Conservation (phyloP, 768 basidiomycete species). For the Amanita muscaria region DNA sequence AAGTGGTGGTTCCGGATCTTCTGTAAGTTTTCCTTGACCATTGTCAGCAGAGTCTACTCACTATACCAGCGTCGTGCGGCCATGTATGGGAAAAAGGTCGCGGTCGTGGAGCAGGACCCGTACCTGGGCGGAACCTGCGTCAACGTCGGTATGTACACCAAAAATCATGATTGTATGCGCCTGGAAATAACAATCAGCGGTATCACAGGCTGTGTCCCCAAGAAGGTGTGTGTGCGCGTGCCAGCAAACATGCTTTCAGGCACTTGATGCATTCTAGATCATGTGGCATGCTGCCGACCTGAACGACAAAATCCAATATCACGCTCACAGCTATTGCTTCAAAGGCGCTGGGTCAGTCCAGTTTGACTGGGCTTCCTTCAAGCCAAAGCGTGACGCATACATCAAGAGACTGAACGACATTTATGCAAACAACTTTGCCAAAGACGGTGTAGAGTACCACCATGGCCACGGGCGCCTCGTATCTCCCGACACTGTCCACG, state of each 20-base stretch:
- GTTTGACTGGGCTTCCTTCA: constrained; percentile 89
- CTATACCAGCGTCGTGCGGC: constrained; percentile 74
- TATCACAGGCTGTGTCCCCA: constrained; percentile 82
- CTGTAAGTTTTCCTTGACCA: constrained; percentile 39
- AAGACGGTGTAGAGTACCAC: constrained; percentile 84
- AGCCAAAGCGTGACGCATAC: constrained; percentile 92
- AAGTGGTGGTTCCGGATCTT: constrained; percentile 84
- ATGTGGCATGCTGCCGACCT: constrained; percentile 98
- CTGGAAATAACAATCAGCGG: not conserved
- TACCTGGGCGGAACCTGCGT: constrained; percentile 93
- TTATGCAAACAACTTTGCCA: constrained; percentile 82
- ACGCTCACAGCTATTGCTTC: constrained; percentile 66
- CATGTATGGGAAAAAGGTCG: constrained; percentile 87
- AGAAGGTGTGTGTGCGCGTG: constrained; percentile 79
- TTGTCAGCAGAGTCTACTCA: not conserved
- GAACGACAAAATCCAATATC: constrained; percentile 74
- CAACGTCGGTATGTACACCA: constrained; percentile 71
- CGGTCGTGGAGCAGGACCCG: constrained; percentile 71
- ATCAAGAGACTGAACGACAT: constrained; percentile 84
- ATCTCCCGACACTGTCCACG: constrained; percentile 61
- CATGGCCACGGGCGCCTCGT: constrained; percentile 68
- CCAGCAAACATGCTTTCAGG: no score
- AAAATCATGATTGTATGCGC: not conserved
- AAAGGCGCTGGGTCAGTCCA: constrained; percentile 46
- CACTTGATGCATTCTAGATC: constrained; percentile 60